phyloP scores from a whole-genome alignment of 805 yeast species.

The Candida loeiensis region DNA sequence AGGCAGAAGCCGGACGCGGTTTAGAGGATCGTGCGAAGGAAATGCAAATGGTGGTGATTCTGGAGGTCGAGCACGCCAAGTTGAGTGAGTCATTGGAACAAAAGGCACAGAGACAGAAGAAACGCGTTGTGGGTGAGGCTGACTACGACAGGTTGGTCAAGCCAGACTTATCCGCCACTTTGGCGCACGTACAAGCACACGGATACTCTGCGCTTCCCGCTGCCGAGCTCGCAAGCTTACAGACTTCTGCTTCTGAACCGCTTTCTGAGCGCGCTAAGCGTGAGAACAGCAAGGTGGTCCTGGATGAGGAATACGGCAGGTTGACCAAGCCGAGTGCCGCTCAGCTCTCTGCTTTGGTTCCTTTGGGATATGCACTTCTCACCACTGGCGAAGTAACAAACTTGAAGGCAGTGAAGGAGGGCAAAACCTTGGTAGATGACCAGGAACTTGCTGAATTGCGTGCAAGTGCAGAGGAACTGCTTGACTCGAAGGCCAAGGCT shows the following conservation, averaged over 20 bases:
- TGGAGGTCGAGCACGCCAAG: constrained; percentile 28
- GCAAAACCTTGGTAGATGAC: not conserved
- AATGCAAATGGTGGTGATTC: constrained; percentile 12
- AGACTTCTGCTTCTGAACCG: constrained; percentile 11
- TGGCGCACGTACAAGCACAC: constrained; percentile 6
- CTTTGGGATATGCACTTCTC: not conserved
- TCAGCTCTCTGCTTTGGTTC: not conserved
- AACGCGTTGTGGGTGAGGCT: constrained; percentile 18
- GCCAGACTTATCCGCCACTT: constrained; percentile 14
- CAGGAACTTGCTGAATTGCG: not conserved
- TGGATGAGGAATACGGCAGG: constrained; percentile 11
- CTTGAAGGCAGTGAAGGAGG: not conserved
- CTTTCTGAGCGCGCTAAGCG: constrained; percentile 11
- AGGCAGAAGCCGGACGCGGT: constrained; percentile 18
- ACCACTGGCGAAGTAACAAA: not conserved
- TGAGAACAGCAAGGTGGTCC: constrained; percentile 9
- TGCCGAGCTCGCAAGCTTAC: constrained; percentile 8
- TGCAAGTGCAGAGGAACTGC: constrained; percentile 1
- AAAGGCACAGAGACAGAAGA: constrained; percentile 13
- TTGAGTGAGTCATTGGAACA: constrained; percentile 23
- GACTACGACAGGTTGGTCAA: constrained; percentile 16
- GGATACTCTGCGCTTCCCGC: constrained; percentile 6
- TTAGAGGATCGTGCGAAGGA: constrained; percentile 9
- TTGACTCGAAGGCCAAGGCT: constrained; percentile 1
- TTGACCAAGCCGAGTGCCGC: constrained; percentile 13